These are phyloP conservation scores for Tolypocladium amazonense DNA, from an alignment of 2,329 filamentous ascomycete genomes.

Conservation along the genomic window DNA sequence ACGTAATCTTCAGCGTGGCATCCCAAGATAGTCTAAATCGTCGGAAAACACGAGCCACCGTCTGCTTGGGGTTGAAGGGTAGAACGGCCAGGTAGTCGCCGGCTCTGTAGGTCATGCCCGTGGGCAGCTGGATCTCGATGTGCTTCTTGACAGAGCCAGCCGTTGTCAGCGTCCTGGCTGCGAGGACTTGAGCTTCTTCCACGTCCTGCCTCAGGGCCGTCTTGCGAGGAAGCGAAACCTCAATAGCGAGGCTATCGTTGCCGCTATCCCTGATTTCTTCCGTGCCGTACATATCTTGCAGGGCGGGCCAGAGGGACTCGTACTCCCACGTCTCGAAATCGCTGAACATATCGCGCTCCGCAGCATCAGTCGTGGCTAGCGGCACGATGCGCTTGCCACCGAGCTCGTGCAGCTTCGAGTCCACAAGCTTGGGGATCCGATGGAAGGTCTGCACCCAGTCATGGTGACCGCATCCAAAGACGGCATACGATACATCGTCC, in stretches of 20 bases:
- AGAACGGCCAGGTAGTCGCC: slow-evolving; percentile 71
- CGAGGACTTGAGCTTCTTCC: slow-evolving; percentile 47
- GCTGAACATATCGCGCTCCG: slow-evolving; percentile 54
- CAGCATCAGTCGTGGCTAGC: slow-evolving; percentile 48
- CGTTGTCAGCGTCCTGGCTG: slow-evolving; percentile 38
- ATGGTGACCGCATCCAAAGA: slow-evolving; percentile 56
- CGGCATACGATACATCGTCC: slow-evolving; percentile 49
- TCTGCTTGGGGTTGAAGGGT: slow-evolving; percentile 55
- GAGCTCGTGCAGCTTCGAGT: slow-evolving; percentile 35
- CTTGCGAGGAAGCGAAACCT: slow-evolving; percentile 42
- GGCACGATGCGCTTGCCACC: slow-evolving; percentile 24
- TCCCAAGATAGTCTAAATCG: slow-evolving; percentile 61
- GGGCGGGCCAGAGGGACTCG: slow-evolving; percentile 35
- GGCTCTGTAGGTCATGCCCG: slow-evolving; percentile 52
- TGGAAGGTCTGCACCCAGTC: slow-evolving; percentile 57
- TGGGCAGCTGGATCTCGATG: slow-evolving; percentile 58
- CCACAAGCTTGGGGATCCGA: slow-evolving; percentile 51
- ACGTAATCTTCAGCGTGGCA: slow-evolving; percentile 49
- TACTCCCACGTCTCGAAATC: slow-evolving; percentile 61
- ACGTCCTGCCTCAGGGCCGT: slow-evolving; percentile 53
- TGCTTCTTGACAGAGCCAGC: slow-evolving; percentile 49
- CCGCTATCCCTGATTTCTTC: slow-evolving; percentile 13
- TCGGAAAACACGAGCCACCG: slow-evolving; percentile 52
- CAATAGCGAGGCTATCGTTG: slow-evolving; percentile 25
- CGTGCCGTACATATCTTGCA: slow-evolving; percentile 32